phyloP scores from a whole-genome alignment of 192 early-diverging fungal species.

The Umbelopsis vinacea region DNA sequence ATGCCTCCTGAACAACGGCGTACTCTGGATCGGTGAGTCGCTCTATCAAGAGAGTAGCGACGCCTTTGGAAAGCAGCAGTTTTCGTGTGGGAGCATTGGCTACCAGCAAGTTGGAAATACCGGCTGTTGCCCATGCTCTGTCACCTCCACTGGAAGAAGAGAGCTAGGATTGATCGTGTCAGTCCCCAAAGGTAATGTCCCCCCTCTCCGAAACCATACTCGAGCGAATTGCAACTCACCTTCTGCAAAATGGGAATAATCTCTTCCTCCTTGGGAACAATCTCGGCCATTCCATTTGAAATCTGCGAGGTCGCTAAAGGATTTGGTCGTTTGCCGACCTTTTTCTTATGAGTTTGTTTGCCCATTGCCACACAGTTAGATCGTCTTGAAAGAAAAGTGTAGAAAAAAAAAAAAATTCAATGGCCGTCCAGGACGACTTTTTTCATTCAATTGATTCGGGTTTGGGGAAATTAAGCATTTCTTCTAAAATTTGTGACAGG shows the following conservation, averaged over 20 bases:
- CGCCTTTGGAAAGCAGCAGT: constrained; percentile 73
- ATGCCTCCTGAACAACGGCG: constrained; percentile 73
- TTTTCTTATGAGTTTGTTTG: constrained; percentile 17
- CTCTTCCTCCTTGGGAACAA: constrained; percentile 20
- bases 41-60: constrained; percentile 70
- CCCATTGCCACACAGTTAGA: neutral
- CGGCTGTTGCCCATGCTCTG: constrained; percentile 87
- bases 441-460: neutral
- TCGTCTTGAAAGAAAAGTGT: neutral
- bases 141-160: constrained; percentile 70
- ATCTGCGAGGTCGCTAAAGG: neutral
- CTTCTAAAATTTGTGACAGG: too few species aligned
- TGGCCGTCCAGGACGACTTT: constrained; percentile 12
- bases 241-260: constrained; percentile 27
- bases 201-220: too few species aligned
- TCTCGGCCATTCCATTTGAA: neutral
- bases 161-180: constrained; percentile 48
- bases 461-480: too few species aligned
- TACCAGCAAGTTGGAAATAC: constrained; percentile 80
- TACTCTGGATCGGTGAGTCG: constrained; percentile 71
- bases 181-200: too few species aligned
- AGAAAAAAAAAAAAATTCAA: constrained; percentile 18
- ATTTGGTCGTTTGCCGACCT: neutral
- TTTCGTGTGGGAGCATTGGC: constrained; percentile 66
- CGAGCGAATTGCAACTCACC: neutral